Base-by-base conservation (phyloP, 345 rosid species). In the Brassica incana region DNA sequence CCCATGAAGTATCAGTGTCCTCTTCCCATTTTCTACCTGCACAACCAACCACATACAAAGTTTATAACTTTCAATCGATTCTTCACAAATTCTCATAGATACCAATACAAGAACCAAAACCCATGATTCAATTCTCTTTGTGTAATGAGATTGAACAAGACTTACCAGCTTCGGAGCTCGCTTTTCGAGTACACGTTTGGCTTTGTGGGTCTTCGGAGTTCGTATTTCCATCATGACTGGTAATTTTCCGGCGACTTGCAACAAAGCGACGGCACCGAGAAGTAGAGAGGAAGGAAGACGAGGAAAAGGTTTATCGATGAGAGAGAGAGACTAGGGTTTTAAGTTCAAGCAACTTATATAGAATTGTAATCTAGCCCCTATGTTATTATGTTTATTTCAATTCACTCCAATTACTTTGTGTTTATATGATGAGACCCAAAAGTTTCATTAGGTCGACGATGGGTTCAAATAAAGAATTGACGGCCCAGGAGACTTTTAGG, bases 21-120 rank as follows among this genome's bases (percentile, higher is more conserved):
- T 95, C 92, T 86, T 95, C 87, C 96, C 97, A 6, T 86, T 89
- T 74, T 95, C 99, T 30, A 95, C 90, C 99, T 95, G 75, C 72
- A 35, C 5, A n/a, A 15, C 23, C 30, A 65, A 43, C 70, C n/a
- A 64, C 3, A 56, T 25, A 43, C 65, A 75, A 70, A 36, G 16
- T 20, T 35, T 6, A n/a, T 2, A 60, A 48, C 65, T 81, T 77
- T 45, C 8, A 18, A 27, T 1, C n/a, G 12, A 11, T 60, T 62
- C 43, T 20, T 11, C 15, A 6, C 20, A 32, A 30, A 50, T 56
- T 56, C 2, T 9, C 50, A 33, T 29, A 43, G 60, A 59, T 78
- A 70, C 80, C 15, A 5, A 48, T 3, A 48, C 54, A 52, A 15
- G 58, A 56, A 65, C 32, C 45, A 35, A 43, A 6, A 35, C 38